Evolutionary conservation across 2,329 filamentous ascomycete species (phyloP), one percentile per base, ranked within the genome.

Genomic region (Stemphylium vesicarium): DNA sequence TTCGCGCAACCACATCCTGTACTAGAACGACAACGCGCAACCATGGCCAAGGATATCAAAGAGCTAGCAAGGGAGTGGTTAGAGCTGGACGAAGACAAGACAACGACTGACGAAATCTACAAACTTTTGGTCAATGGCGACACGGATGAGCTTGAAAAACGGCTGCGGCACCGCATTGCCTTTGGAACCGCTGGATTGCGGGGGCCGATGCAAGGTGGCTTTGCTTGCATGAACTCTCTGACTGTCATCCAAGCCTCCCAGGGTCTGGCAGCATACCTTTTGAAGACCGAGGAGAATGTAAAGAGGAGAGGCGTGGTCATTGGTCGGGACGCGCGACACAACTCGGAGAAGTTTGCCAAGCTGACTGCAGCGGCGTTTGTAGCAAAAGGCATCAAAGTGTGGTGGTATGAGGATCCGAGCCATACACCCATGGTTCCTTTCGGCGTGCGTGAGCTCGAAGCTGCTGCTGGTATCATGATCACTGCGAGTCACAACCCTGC

Each of bases 401-500:
- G 81, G 74, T 85, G 82, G 78, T 85, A 84, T 57, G 80, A 82
- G n/a, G 75, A 77, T 12, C 71, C 80, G 2, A 80, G 82, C 2
- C 83, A 86, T 50, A 88, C 86, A 2, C 86, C 86, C 2, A 75
- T 87, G 45, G 85, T 88, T 7, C 84, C 86, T 1, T 88, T 87
- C 68, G 81, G 82, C 3, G 82, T 88, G 29, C 78, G 76, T 6
- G 72, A 81, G 50, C 77, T 84, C 50, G 72, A 76, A 33, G 84
- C 85, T 29, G 81, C 78, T 4, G 85, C 84, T 38, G 86, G 86
- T 16, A 77, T 88, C 26, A 88, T 88, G 85, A 80, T 88, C 33
- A 88, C 86, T 12, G 86, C 86, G 29, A 87, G 84, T 64, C 85
- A 87, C 71, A 88, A 88, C 62, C 85, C 85, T 12, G 82, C 84